Evolutionary conservation across 129 eudicot species (phyloP).

Genomic region (carrot (Daucus carota)): DNA sequence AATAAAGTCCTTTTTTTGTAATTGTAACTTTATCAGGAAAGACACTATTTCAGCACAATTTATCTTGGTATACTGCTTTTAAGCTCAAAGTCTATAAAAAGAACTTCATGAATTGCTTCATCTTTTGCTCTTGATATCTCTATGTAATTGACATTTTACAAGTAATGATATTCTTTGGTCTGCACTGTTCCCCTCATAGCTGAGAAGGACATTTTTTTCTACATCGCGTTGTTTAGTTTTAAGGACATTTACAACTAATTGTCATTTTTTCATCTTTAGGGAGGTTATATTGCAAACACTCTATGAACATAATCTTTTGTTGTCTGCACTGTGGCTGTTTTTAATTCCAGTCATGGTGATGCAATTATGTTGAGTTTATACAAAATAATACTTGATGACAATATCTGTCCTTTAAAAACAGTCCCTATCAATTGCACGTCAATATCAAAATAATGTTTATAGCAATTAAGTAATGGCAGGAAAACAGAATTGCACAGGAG

Average conservation of each 20-base stretch:
- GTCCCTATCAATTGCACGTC: background rate
- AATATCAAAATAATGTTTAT: background rate
- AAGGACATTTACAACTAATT: no score
- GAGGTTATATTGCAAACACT: background rate
- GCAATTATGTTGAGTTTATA: background rate
- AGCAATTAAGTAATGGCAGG: conserved; percentile 32
- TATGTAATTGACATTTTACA: background rate
- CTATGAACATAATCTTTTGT: background rate
- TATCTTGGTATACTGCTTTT: background rate
- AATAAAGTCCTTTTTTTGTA: background rate
- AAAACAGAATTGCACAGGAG: conserved; percentile 63
- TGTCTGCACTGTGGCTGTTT: background rate
- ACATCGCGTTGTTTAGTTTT: background rate
- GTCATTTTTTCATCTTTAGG: no score
- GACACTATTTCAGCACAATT: background rate
- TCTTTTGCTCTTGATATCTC: conserved; percentile 1
- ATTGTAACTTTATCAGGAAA: background rate
- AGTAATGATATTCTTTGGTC: background rate
- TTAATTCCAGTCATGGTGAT: background rate
- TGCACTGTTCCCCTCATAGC: background rate
- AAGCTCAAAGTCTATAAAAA: background rate
- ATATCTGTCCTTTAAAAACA: background rate
- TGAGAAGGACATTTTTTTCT: background rate
- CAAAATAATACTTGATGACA: background rate
- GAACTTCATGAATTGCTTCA: background rate